Evolutionary conservation across 306 rosid genomes (phyloP).

Genomic region (Gastrolobium bilobum): DNA sequence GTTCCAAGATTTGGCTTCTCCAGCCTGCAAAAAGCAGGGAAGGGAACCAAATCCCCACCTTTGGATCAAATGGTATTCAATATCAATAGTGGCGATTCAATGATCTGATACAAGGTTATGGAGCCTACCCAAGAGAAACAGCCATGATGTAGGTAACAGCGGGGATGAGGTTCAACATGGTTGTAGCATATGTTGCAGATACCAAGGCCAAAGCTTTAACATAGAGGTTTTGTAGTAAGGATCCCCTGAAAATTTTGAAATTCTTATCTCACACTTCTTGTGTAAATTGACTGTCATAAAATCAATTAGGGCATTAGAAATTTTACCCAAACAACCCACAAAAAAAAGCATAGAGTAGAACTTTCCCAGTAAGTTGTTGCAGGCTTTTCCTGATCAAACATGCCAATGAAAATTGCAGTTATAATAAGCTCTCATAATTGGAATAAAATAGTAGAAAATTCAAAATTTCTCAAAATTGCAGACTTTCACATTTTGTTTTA

Average conservation of each 20-base stretch:
- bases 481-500: neutral
- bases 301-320: neutral
- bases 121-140: slow-evolving; percentile 52
- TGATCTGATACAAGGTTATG: neutral
- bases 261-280: neutral
- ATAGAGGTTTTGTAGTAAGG: slow-evolving; percentile 61
- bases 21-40: slow-evolving; percentile 25
- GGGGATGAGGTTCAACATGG: slow-evolving; percentile 67
- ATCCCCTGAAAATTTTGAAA: slow-evolving; percentile 60
- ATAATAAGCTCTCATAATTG: neutral
- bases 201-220: slow-evolving; percentile 56
- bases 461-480: neutral
- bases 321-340: slow-evolving; percentile 78
- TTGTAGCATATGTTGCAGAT: slow-evolving; percentile 64
- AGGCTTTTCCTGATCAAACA: slow-evolving; percentile 54
- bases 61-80: slow-evolving; percentile 35
- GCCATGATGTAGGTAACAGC: slow-evolving; percentile 67
- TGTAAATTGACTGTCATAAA: slow-evolving; percentile 19
- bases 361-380: slow-evolving; percentile 52
- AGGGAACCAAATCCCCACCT: neutral
- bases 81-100: neutral
- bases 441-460: neutral
- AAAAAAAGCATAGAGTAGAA: slow-evolving; percentile 62
- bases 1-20: slow-evolving; percentile 56
- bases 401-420: neutral